A percentile compares a stretch with the other conserved stretches of the same genome.
These are phyloP conservation scores for Atkinsonella texensis DNA, from an alignment of 2,329 filamentous ascomycete species.

Conservation along the genomic window DNA sequence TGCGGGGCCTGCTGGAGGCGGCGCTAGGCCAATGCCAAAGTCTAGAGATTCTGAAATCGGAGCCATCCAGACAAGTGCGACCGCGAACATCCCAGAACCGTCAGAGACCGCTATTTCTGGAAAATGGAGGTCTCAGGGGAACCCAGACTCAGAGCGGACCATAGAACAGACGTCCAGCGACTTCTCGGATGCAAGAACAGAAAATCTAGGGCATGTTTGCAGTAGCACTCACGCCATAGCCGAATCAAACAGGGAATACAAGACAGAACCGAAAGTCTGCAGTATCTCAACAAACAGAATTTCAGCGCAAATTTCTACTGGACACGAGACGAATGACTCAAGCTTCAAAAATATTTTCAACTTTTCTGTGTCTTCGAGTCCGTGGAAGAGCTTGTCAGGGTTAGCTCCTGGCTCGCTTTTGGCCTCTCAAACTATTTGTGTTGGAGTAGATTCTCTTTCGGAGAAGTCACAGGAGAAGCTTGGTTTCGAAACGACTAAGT, in stretches of 20 bases:
- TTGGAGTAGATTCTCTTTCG: too few species aligned
- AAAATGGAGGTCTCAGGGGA: too few species aligned
- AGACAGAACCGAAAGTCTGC: background rate
- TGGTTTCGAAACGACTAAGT: background rate
- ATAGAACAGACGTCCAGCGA: too few species aligned
- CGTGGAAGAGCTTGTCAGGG: constrained; percentile 13
- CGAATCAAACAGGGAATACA: background rate
- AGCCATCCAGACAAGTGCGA: too few species aligned
- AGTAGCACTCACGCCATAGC: too few species aligned
- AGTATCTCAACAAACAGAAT: background rate
- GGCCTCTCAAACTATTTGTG: background rate
- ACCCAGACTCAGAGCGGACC: too few species aligned
- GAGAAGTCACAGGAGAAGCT: background rate
- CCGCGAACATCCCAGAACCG: too few species aligned
- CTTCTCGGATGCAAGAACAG: too few species aligned
- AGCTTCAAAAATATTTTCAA: constrained; percentile 14
- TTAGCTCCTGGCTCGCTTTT: constrained; percentile 3
- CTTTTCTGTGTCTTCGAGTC: constrained; percentile 13
- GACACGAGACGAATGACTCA: constrained; percentile 7
- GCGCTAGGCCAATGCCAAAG: too few species aligned
- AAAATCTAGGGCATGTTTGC: background rate
- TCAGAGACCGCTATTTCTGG: too few species aligned
- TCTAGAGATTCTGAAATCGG: too few species aligned
- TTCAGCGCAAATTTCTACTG: background rate
- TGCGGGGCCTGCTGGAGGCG: too few species aligned